phyloP scores from a whole-genome alignment of 345 rosid species.

The Eucalyptus pumila region DNA sequence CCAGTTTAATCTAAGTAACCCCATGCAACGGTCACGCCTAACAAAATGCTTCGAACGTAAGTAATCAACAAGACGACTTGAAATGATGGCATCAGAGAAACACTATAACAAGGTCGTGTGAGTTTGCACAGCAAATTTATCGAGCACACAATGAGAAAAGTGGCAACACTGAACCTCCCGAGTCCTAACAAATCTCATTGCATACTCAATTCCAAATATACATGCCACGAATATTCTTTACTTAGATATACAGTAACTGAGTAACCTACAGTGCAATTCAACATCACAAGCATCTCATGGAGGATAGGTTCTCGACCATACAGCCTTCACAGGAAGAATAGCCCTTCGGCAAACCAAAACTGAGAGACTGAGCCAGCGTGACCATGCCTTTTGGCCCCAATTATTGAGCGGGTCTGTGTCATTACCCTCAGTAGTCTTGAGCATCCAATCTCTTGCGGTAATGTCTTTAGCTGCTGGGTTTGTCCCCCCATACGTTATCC shows the following conservation, averaged over 20 bases:
- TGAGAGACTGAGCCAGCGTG: background rate
- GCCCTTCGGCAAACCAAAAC: background rate
- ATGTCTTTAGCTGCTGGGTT: background rate
- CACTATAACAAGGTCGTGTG: background rate
- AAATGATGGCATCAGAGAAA: background rate
- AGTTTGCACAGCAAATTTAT: background rate
- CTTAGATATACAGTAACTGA: background rate
- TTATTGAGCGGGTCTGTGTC: background rate
- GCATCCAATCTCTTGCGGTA: background rate
- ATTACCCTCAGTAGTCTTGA: background rate
- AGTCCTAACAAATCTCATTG: background rate
- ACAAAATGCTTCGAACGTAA: background rate
- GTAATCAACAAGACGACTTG: background rate
- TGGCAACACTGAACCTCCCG: background rate
- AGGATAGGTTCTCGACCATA: background rate
- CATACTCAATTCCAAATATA: background rate
- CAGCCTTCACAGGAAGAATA: background rate
- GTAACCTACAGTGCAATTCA: background rate
- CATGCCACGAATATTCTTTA: background rate
- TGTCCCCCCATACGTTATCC: slow-evolving; percentile 86
- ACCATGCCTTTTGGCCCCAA: background rate
- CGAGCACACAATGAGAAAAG: background rate
- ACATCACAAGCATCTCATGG: background rate
- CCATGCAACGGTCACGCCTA: background rate
- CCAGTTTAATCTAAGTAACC: background rate